Evolutionary conservation across 768 basidiomycete genomes (phyloP).

Genomic region (Russula lepida): DNA sequence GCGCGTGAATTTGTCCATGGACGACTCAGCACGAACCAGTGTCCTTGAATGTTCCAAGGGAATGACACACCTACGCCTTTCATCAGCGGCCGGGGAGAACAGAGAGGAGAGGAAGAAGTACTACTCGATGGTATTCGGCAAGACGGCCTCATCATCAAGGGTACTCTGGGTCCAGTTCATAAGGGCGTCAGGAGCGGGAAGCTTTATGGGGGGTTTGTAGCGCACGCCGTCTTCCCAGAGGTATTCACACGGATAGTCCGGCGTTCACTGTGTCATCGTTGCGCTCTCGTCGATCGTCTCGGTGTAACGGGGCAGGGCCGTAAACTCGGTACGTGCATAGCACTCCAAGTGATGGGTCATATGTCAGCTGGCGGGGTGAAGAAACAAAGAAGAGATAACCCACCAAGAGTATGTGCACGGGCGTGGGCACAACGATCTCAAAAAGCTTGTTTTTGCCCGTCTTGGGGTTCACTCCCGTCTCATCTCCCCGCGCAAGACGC

Average conservation of each 20-base stretch:
- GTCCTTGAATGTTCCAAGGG: too few relatives aligned
- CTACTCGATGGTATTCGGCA: too few relatives aligned
- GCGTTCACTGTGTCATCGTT: neutral
- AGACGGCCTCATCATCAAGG: too few relatives aligned
- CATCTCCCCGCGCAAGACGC: constrained; percentile 76
- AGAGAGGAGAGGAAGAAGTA: too few relatives aligned
- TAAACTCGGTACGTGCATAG: constrained; percentile 9
- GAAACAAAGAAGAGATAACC: constrained; percentile 32
- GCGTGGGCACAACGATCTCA: constrained; percentile 80
- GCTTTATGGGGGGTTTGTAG: too few relatives aligned
- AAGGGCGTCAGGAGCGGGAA: too few relatives aligned
- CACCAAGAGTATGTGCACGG: constrained; percentile 82
- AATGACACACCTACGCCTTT: too few relatives aligned
- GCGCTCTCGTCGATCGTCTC: constrained; percentile 9
- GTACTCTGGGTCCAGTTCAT: too few relatives aligned
- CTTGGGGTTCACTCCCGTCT: constrained; percentile 50
- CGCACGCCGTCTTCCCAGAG: too few relatives aligned
- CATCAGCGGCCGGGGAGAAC: too few relatives aligned
- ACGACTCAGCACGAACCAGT: too few relatives aligned
- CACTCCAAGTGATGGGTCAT: neutral
- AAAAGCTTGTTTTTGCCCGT: constrained; percentile 71
- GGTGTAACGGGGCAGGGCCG: constrained; percentile 6
- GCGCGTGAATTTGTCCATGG: too few relatives aligned
- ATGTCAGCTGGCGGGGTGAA: neutral
- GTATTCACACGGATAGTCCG: constrained; percentile 3